Evolutionary conservation across 805 yeast genomes (phyloP), one percentile per base, ranked within the genome.

Genomic region (Pichia thaimueangensis): DNA sequence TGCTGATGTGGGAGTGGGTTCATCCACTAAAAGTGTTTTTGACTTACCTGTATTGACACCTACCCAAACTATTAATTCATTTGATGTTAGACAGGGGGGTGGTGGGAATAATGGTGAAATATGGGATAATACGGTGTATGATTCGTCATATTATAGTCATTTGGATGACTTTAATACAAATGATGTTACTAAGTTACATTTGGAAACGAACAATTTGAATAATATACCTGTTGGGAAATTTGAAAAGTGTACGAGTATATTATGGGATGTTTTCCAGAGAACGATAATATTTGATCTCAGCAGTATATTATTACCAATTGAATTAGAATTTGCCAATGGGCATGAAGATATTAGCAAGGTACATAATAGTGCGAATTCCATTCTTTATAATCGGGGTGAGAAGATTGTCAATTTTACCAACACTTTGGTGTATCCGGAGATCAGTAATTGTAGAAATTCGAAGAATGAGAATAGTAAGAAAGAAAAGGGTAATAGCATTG

Each of bases 201-300:
- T 25, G 6, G 35, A 37, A 17, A 25, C 25, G 13, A 41, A 37
- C 2, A 45, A 45, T 24, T 31, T 45, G 13, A 45, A 44, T 6
- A 29, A 38, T 42, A 23, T 48, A 13, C 51, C 48, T 11, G 31
- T 34, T 21, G 48, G 48, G 6, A 45, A 42, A 12, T 48, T 48
- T 40, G 51, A 48, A 30, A 39, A 32, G 16, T 48, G 51, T 23
- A 36, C 36, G 4, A 39, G 40, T 35, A 35, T 48, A 7, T 33
- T 48, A 19, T 48, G 51, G 51, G 42, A 42, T 36, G 40, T 45
- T 13, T 48, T 48, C 34, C 43, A 48, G 24, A 22, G 45, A 16
- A 30, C 35, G 17, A 35, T 48, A 3, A 20, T 48, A 12, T 46
- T 30, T 41, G 48, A 48, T 12, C n/a, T 41, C 8, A 39, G 29